phyloP scores from a whole-genome alignment of 1,139 yeast species.

The Tardiomyces depauwii region DNA sequence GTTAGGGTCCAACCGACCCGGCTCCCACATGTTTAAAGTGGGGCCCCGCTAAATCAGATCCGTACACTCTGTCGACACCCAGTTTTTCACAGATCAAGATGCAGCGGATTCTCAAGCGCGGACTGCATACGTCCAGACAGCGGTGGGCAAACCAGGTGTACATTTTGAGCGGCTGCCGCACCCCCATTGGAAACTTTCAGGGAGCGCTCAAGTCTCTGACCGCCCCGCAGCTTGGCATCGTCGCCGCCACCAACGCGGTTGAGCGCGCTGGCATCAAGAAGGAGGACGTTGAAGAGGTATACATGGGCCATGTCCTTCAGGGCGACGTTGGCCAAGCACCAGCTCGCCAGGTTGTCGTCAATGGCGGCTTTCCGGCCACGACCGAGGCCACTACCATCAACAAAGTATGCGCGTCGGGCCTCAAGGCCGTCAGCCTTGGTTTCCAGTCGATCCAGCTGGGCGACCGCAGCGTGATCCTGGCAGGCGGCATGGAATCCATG shows the following conservation, averaged over 20 bases:
- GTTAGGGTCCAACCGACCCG: conserved; percentile 7
- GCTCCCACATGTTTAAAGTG: neutral
- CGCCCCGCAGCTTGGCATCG: conserved; percentile 45
- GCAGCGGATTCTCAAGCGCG: neutral
- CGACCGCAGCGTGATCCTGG: conserved; percentile 41
- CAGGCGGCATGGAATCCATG: conserved; percentile 60
- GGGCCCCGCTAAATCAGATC: neutral
- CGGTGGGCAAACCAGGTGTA: conserved; percentile 25
- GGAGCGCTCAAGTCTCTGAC: conserved; percentile 40
- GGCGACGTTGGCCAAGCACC: conserved; percentile 55
- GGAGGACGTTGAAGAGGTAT: conserved; percentile 40
- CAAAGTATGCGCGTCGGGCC: conserved; percentile 54
- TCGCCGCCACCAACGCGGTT: conserved; percentile 45
- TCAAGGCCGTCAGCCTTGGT: conserved; percentile 45
- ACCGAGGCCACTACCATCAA: conserved; percentile 48
- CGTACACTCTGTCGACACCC: no score
- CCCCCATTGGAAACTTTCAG: conserved; percentile 50
- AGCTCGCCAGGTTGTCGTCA: conserved; percentile 51
- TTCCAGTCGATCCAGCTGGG: conserved; percentile 46
- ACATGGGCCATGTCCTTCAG: conserved; percentile 49
- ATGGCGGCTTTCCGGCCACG: conserved; percentile 43
- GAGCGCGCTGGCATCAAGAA: conserved; percentile 41
- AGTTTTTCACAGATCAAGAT: neutral
- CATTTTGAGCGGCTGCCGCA: conserved; percentile 45
- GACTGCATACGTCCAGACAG: neutral